Conservation (phyloP, 2,329 filamentous ascomycete species). For the Penicillium sclerotigenum region DNA sequence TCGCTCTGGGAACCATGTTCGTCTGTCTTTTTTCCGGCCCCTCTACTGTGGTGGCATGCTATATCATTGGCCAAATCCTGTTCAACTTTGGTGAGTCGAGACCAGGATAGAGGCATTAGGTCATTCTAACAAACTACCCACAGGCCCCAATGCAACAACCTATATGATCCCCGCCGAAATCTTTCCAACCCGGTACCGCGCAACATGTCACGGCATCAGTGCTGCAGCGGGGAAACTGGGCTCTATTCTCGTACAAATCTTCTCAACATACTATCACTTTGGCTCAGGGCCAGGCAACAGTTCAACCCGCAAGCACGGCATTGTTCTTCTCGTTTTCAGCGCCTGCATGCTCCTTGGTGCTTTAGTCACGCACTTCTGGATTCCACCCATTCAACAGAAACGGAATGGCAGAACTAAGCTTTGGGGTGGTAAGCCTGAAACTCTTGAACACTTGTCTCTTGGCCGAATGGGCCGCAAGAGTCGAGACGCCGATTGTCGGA, state of each 20-base stretch:
- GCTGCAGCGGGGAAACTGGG: constrained; percentile 55
- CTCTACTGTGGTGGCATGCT: constrained; percentile 41
- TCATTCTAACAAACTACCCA: constrained; percentile 3
- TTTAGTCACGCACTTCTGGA: constrained; percentile 40
- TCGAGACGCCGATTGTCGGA: constrained; percentile 29
- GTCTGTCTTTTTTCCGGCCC: constrained; percentile 37
- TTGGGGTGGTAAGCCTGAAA: constrained; percentile 39
- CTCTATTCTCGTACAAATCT: constrained; percentile 44
- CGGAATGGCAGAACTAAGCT: constrained; percentile 25
- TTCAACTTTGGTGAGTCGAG: constrained; percentile 47
- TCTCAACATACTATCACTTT: constrained; percentile 42
- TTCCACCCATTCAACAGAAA: constrained; percentile 38
- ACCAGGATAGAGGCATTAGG: neutral
- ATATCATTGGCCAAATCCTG: constrained; percentile 45
- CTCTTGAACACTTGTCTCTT: constrained; percentile 39
- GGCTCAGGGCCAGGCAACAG: constrained; percentile 31
- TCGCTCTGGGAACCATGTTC: constrained; percentile 44
- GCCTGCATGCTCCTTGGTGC: constrained; percentile 44
- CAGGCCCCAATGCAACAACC: constrained; percentile 41
- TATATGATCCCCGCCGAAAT: constrained; percentile 55
- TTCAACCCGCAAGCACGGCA: constrained; percentile 40
- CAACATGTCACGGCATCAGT: constrained; percentile 53
- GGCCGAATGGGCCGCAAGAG: constrained; percentile 38
- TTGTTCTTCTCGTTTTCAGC: constrained; percentile 42
- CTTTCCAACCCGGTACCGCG: constrained; percentile 56